Evolutionary conservation across 352 stramenopile species (phyloP).

Genomic region (Globisporangium polare): DNA sequence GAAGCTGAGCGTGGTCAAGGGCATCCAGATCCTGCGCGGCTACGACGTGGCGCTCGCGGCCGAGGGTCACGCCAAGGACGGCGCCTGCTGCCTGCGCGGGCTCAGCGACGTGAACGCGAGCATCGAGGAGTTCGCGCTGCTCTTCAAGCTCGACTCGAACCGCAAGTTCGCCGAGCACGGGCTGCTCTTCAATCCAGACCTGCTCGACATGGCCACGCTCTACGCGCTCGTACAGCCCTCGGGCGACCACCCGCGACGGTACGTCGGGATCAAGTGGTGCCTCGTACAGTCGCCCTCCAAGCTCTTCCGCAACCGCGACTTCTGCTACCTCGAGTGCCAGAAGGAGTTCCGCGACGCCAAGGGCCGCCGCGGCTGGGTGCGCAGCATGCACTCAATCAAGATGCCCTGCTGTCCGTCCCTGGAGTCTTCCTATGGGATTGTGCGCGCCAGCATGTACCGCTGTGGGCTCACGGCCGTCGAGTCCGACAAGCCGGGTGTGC

Average conservation of each 20-base stretch:
- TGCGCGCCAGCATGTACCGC: conserved; percentile 78
- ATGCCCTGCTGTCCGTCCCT: conserved; percentile 51
- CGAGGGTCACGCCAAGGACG: conserved; percentile 18
- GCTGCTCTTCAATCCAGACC: conserved; percentile 73
- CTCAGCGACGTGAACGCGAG: conserved; percentile 70
- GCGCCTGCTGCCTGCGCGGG: conserved; percentile 54
- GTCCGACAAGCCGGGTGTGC: conserved; percentile 61
- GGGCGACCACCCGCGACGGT: conserved; percentile 62
- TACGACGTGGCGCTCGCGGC: conserved; percentile 29
- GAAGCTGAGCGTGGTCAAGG: conserved; percentile 34
- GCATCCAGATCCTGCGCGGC: conserved; percentile 57
- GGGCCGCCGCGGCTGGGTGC: conserved; percentile 54
- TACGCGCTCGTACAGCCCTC: conserved; percentile 74
- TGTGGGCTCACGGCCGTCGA: conserved; percentile 78
- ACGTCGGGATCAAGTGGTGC: conserved; percentile 82
- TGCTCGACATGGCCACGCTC: conserved; percentile 67
- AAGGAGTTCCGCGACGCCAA: conserved; percentile 73
- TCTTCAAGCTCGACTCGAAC: conserved; percentile 80
- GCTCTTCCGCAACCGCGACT: conserved; percentile 74
- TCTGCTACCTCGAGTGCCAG: conserved; percentile 84
- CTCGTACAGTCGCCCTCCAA: conserved; percentile 66
- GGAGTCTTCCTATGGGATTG: conserved; percentile 48
- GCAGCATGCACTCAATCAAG: conserved; percentile 55
- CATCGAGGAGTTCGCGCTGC: conserved; percentile 79
- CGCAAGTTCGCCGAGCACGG: conserved; percentile 56